These are phyloP conservation scores for Tarenaya hassleriana DNA, from an alignment of 345 rosid genomes.

Conservation along the genomic window DNA sequence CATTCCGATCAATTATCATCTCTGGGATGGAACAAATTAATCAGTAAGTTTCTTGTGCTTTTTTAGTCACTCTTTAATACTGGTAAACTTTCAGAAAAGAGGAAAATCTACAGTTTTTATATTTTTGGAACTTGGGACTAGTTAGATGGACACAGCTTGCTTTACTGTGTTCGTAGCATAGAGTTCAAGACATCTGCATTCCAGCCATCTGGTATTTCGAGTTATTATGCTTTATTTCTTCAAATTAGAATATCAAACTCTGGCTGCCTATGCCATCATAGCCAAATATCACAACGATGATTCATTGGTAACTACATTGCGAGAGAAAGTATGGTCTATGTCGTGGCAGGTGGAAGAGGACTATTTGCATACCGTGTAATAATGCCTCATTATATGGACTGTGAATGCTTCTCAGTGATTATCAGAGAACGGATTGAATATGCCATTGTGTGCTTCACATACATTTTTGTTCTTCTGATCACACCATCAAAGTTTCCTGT, in stretches of 20 bases:
- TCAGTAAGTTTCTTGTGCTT: conserved; percentile 46
- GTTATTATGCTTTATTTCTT: conserved; percentile 9
- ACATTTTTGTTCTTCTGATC: neutral
- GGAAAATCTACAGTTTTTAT: conserved; percentile 7
- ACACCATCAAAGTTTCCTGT: neutral
- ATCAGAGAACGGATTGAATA: neutral
- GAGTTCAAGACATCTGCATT: conserved; percentile 13
- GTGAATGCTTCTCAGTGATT: conserved; percentile 2
- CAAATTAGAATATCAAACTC: neutral
- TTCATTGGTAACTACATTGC: no score
- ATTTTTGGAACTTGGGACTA: conserved; percentile 1
- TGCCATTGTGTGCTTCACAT: neutral
- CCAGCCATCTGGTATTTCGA: conserved; percentile 2
- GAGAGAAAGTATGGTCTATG: neutral
- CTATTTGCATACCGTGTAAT: conserved; percentile 11
- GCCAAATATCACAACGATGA: neutral
- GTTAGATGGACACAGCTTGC: neutral
- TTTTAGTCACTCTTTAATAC: conserved; percentile 10
- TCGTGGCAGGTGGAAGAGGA: conserved; percentile 2
- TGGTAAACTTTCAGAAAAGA: conserved; percentile 9
- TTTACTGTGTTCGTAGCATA: neutral
- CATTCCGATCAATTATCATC: conserved; percentile 64
- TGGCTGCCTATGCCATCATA: neutral
- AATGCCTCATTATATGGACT: neutral
- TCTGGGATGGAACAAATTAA: conserved; percentile 87